These are phyloP conservation scores for Phytophthora ohioensis DNA, from an alignment of 352 stramenopile species.

Conservation along the genomic window DNA sequence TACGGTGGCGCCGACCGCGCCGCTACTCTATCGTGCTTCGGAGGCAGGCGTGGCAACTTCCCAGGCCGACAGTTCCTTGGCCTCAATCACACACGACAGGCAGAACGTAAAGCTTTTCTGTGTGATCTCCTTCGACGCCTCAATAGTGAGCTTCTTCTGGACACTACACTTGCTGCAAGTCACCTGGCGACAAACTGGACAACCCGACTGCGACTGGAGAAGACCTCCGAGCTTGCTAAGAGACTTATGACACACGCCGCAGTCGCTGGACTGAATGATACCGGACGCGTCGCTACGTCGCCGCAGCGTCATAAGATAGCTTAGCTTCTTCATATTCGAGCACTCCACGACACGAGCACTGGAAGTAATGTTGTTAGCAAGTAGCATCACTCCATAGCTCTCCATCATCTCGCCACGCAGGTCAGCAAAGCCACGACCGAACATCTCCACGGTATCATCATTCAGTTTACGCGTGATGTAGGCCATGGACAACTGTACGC, in stretches of 20 bases:
- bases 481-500: slow-evolving; percentile 53
- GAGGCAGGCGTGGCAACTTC: slow-evolving; percentile 49
- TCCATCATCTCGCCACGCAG: slow-evolving; percentile 51
- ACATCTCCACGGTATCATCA: slow-evolving; percentile 56
- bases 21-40: slow-evolving; percentile 22
- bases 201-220: slow-evolving; percentile 30
- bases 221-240: slow-evolving; percentile 39
- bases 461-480: slow-evolving; percentile 53
- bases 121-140: slow-evolving; percentile 47
- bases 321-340: slow-evolving; percentile 70
- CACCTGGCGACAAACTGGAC: slow-evolving; percentile 42
- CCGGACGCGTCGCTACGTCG: slow-evolving; percentile 29
- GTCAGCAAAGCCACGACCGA: slow-evolving; percentile 58
- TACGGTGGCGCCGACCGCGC: neutral
- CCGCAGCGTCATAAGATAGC: slow-evolving; percentile 53
- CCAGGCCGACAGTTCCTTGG: slow-evolving; percentile 51
- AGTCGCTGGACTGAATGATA: slow-evolving; percentile 25
- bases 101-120: slow-evolving; percentile 70
- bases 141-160: slow-evolving; percentile 54
- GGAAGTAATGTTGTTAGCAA: slow-evolving; percentile 45
- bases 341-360: slow-evolving; percentile 49
- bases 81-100: slow-evolving; percentile 57
- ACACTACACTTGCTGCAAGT: slow-evolving; percentile 63
- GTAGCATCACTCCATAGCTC: slow-evolving; percentile 45
- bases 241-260: slow-evolving; percentile 42